Percentiles rank a stretch among this genome's conserved stretches.
These are phyloP conservation scores for Colletotrichum simmondsii DNA, from an alignment of 2,329 filamentous ascomycete species.

Conservation along the genomic window DNA sequence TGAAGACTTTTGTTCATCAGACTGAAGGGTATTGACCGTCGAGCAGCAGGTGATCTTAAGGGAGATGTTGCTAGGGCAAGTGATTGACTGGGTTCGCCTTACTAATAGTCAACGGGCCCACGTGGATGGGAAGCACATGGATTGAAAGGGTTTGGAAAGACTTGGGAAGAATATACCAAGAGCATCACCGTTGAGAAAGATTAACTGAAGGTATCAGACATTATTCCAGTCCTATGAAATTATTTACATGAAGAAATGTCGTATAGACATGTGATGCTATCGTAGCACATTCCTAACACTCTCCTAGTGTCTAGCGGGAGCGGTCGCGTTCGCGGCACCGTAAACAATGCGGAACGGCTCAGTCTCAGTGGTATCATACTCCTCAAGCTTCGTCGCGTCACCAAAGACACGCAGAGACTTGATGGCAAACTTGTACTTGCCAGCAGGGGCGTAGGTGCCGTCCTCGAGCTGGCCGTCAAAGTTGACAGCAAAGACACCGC, in stretches of 20 bases:
- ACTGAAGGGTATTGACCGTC: no score
- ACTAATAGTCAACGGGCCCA: no score
- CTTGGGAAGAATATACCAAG: not conserved
- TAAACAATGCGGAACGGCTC: conserved; percentile 58
- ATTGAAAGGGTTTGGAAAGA: no score
- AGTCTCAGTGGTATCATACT: conserved; percentile 60
- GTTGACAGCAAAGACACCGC: conserved; percentile 39
- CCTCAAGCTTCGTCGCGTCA: conserved; percentile 51
- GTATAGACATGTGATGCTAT: not conserved
- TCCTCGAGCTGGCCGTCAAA: conserved; percentile 61
- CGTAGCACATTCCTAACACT: not conserved
- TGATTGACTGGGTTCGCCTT: no score
- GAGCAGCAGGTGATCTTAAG: no score
- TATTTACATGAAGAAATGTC: conserved; percentile 17
- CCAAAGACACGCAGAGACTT: conserved; percentile 64
- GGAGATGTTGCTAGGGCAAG: no score
- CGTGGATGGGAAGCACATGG: no score
- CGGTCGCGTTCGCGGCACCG: conserved; percentile 25
- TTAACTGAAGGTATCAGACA: not conserved
- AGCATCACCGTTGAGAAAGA: not conserved
- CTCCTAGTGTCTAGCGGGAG: not conserved
- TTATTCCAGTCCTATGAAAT: conserved; percentile 7
- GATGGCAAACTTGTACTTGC: conserved; percentile 61
- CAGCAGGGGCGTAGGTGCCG: conserved; percentile 59
- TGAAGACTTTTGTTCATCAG: not conserved